Evolutionary conservation across 192 early-diverging fungal genomes (phyloP).

Genomic region (Podila horticola): DNA sequence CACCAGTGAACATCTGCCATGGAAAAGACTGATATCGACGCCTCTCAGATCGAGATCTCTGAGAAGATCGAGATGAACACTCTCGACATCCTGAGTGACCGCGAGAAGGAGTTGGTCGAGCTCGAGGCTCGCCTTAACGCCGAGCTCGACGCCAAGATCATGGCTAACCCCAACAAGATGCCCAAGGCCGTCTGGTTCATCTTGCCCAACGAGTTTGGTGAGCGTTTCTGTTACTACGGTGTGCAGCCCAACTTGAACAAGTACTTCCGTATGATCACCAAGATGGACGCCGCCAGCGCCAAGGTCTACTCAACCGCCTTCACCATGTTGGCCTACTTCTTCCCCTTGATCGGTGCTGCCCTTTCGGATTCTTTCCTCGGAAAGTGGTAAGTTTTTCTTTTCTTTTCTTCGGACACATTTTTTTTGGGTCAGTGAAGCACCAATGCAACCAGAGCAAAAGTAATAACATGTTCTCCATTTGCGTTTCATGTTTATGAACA

Average conservation of each 20-base stretch:
- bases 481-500: neutral
- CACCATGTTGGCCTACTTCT: slow-evolving; percentile 65
- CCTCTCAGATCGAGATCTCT: slow-evolving; percentile 2
- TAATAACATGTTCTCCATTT: neutral
- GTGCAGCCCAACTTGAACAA: slow-evolving; percentile 61
- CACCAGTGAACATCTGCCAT: too few relatives aligned
- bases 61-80: slow-evolving; percentile 4
- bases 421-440: neutral
- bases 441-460: neutral
- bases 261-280: slow-evolving; percentile 52
- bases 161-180: slow-evolving; percentile 56
- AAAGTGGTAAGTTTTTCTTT: slow-evolving; percentile 62
- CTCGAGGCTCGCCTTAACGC: slow-evolving; percentile 63
- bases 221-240: slow-evolving; percentile 71
- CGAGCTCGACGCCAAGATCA: slow-evolving; percentile 60
- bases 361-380: slow-evolving; percentile 72
- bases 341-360: slow-evolving; percentile 67
- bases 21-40: slow-evolving; percentile 37
- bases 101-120: slow-evolving; percentile 47
- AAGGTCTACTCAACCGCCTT: slow-evolving; percentile 49
- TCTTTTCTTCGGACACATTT: slow-evolving; percentile 55
- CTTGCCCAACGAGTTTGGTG: slow-evolving; percentile 62
- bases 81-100: slow-evolving; percentile 38
- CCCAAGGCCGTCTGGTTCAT: slow-evolving; percentile 59
- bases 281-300: slow-evolving; percentile 28